Percentiles rank a stretch among this genome's conserved stretches.
Evolutionary conservation across 164 flowering plant species (phyloP).

Genomic region (Cinnamomum micranthum): DNA sequence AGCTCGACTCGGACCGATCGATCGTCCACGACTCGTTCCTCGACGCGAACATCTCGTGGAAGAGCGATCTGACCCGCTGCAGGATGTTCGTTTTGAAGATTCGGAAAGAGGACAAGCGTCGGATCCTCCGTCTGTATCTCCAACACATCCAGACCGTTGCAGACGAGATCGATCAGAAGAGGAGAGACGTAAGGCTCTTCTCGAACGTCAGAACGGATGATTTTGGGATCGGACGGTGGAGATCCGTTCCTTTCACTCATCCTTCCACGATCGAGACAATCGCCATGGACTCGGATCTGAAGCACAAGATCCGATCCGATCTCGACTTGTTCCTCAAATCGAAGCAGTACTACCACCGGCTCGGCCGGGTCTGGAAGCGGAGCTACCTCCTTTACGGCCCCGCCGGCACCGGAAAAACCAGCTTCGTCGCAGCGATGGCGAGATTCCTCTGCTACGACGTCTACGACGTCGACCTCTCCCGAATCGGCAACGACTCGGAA

Average conservation of each 20-base stretch:
- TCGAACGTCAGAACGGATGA: conserved; percentile 28
- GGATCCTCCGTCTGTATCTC: conserved; percentile 67
- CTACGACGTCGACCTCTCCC: conserved; percentile 58
- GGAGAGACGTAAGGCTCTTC: conserved; percentile 41
- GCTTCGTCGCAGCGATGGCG: conserved; percentile 79
- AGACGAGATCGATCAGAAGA: conserved; percentile 52
- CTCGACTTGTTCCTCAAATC: conserved; percentile 67
- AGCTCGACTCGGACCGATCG: conserved; percentile 41
- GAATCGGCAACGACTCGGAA: conserved; percentile 48
- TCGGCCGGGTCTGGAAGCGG: conserved; percentile 87
- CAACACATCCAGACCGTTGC: conserved; percentile 60
- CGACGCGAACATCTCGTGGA: conserved; percentile 55
- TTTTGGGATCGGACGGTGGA: conserved; percentile 46
- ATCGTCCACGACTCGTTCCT: conserved; percentile 52
- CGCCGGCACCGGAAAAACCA: conserved; percentile 82
- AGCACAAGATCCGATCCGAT: conserved; percentile 61
- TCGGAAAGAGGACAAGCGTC: conserved; percentile 44
- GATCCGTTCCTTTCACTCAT: conserved; percentile 61
- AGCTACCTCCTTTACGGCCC: conserved; percentile 73
- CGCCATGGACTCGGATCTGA: conserved; percentile 68
- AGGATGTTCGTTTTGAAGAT: conserved; percentile 45
- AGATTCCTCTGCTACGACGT: conserved; percentile 59
- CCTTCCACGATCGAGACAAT: conserved; percentile 70
- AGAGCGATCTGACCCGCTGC: conserved; percentile 17
- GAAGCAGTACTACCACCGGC: conserved; percentile 61